These are phyloP conservation scores for Lachancea nothofagi DNA, from an alignment of 805 yeast species.

Conservation along the genomic window DNA sequence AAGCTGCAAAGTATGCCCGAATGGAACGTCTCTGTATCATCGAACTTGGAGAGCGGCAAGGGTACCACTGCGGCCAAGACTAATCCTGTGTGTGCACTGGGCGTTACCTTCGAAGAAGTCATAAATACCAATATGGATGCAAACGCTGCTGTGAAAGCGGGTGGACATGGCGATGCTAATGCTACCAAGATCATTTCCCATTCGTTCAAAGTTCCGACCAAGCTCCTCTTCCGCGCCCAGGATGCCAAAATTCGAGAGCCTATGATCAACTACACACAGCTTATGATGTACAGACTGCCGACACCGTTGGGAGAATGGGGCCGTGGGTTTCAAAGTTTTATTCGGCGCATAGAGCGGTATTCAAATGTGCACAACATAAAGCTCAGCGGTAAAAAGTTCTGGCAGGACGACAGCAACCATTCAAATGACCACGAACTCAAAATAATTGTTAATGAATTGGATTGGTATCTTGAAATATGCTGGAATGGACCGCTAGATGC, in stretches of 20 bases:
- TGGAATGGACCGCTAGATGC: constrained; percentile 34
- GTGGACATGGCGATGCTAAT: background rate
- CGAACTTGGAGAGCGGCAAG: constrained; percentile 6
- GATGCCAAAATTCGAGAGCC: constrained; percentile 60
- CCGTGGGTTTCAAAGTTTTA: constrained; percentile 44
- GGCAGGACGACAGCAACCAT: constrained; percentile 6
- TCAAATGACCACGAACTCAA: constrained; percentile 15
- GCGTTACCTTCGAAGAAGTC: constrained; percentile 29
- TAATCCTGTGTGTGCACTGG: constrained; percentile 26
- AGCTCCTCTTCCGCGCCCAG: constrained; percentile 50
- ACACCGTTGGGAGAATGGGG: constrained; percentile 28
- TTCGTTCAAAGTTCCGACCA: constrained; percentile 66
- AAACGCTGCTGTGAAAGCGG: constrained; percentile 9
- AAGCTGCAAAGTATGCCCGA: constrained; percentile 27
- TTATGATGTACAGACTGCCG: constrained; percentile 47
- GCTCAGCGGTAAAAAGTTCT: constrained; percentile 37
- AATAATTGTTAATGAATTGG: constrained; percentile 28
- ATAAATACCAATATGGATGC: constrained; percentile 15
- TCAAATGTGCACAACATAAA: constrained; percentile 46
- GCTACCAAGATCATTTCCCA: constrained; percentile 45
- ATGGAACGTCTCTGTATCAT: constrained; percentile 17
- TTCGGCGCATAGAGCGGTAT: constrained; percentile 63
- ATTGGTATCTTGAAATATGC: constrained; percentile 30
- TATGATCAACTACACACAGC: constrained; percentile 46
- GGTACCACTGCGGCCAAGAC: constrained; percentile 9